These are phyloP conservation scores for Hypomontagnella submonticulosa DNA, from an alignment of 495 filamentous ascomycete genomes.

Conservation along the genomic window DNA sequence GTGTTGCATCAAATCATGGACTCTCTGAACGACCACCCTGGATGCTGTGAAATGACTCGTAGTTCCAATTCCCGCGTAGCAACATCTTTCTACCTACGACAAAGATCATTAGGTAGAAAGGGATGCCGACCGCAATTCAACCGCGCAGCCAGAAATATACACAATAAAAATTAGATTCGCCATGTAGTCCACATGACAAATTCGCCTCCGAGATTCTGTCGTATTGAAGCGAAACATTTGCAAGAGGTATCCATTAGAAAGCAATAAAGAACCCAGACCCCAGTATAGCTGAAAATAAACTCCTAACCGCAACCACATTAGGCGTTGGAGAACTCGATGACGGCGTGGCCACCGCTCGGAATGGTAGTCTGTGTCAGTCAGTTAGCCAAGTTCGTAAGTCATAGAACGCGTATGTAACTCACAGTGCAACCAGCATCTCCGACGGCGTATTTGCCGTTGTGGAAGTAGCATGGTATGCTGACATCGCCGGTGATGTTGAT, in stretches of 20 bases:
- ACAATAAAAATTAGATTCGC: constrained; percentile 51
- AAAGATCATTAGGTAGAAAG: background rate
- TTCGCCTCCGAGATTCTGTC: constrained; percentile 31
- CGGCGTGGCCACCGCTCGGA: constrained; percentile 49
- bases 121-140: constrained; percentile 21
- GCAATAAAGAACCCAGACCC: constrained; percentile 45
- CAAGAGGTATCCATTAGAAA: constrained; percentile 50
- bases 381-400: constrained; percentile 31
- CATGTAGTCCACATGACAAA: constrained; percentile 38
- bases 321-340: constrained; percentile 51
- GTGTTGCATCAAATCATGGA: constrained; percentile 24
- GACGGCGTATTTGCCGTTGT: constrained; percentile 70
- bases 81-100: constrained; percentile 1
- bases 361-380: constrained; percentile 50
- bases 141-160: constrained; percentile 45
- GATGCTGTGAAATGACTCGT: constrained; percentile 28
- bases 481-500: constrained; percentile 75
- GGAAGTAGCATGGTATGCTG: constrained; percentile 75
- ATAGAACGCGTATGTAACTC: constrained; percentile 46
- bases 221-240: constrained; percentile 40
- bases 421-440: constrained; percentile 76
- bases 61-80: constrained; percentile 18
- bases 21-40: constrained; percentile 21
- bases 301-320: constrained; percentile 21
- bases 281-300: constrained; percentile 36